Evolutionary conservation across 2,329 filamentous ascomycete genomes (phyloP).

Genomic region (Colletotrichum kahawae): DNA sequence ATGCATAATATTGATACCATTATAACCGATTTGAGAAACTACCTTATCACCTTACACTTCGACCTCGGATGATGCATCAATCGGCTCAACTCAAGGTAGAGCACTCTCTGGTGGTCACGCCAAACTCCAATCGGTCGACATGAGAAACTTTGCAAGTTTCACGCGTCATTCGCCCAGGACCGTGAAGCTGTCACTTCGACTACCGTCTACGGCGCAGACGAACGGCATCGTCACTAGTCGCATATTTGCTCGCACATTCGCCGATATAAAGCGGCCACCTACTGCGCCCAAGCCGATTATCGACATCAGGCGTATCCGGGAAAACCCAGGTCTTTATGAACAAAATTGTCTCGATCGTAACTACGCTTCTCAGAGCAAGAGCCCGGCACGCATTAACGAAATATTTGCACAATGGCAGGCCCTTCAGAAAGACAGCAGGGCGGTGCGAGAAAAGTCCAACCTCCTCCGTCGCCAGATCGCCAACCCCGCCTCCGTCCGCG

Average conservation of each 20-base stretch:
- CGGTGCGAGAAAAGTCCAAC: constrained; percentile 71
- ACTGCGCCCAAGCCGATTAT: constrained; percentile 80
- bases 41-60: not conserved
- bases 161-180: not conserved
- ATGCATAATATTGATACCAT: not conserved
- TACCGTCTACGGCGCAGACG: not conserved
- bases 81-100: not conserved
- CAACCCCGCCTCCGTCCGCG: constrained; percentile 52
- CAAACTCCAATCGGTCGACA: not conserved
- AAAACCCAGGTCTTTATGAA: constrained; percentile 80
- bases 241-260: constrained; percentile 10
- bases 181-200: not conserved
- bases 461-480: constrained; percentile 62
- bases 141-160: not conserved
- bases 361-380: constrained; percentile 64
- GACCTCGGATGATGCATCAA: not conserved
- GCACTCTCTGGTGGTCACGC: not conserved
- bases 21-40: constrained; percentile 1
- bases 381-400: constrained; percentile 60
- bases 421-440: constrained; percentile 65
- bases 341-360: constrained; percentile 87
- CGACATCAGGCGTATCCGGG: constrained; percentile 89
- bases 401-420: constrained; percentile 63
- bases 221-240: not conserved
- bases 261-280: constrained; percentile 57